phyloP scores from a whole-genome alignment of 1,284 basidiomycete species.

The Wolfiporia cocos region DNA sequence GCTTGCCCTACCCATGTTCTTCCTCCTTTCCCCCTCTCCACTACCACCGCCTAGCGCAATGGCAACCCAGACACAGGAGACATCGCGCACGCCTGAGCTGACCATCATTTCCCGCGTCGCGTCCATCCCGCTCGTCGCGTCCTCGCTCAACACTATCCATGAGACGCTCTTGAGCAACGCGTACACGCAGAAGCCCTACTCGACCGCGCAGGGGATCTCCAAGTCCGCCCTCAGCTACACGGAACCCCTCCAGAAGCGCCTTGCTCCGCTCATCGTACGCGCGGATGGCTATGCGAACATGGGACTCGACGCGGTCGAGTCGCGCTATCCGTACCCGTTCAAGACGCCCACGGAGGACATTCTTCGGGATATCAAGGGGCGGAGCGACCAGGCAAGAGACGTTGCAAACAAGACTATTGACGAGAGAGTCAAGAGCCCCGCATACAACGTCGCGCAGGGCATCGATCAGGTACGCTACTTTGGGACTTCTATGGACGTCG shows the following conservation, averaged over 20 bases:
- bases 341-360: slow-evolving; percentile 66
- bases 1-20: slow-evolving; percentile 2
- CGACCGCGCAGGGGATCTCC: slow-evolving; percentile 53
- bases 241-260: slow-evolving; percentile 54
- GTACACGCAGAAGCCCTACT: slow-evolving; percentile 58
- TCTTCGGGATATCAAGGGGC: slow-evolving; percentile 48
- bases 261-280: slow-evolving; percentile 58
- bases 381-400: slow-evolving; percentile 46
- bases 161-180: slow-evolving; percentile 50
- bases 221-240: slow-evolving; percentile 54
- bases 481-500: too few species aligned
- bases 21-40: slow-evolving; percentile 3
- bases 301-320: slow-evolving; percentile 67
- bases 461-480: slow-evolving; percentile 71
- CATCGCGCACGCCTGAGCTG: slow-evolving; percentile 40
- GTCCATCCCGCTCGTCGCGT: slow-evolving; percentile 64
- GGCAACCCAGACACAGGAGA: slow-evolving; percentile 34
- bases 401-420: slow-evolving; percentile 63
- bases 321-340: slow-evolving; percentile 71
- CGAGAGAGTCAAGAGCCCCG: slow-evolving; percentile 57
- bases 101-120: slow-evolving; percentile 57
- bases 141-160: slow-evolving; percentile 54
- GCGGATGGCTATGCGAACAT: slow-evolving; percentile 66
- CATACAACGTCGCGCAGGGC: slow-evolving; percentile 53
- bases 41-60: slow-evolving; percentile 24